Conservation (phyloP, 176 grass and related monocot species). For the Guadua angustifolia region DNA sequence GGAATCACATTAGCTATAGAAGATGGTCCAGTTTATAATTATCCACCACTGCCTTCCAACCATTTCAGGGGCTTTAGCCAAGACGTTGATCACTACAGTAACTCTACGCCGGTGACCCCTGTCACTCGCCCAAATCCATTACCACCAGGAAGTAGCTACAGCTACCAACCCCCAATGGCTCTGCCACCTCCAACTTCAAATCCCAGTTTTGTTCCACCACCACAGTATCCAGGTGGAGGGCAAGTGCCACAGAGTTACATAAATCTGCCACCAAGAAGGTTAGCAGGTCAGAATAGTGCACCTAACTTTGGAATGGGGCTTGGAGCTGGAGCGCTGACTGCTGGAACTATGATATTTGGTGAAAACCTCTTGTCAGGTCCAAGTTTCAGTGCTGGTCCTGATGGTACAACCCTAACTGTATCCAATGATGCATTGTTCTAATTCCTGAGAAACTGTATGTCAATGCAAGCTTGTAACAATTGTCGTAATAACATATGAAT, state of each 20-base stretch:
- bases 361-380: conserved; percentile 70
- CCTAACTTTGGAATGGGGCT: conserved; percentile 71
- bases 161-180: conserved; percentile 34
- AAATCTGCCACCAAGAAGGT: conserved; percentile 62
- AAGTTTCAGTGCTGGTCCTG: conserved; percentile 47
- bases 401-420: conserved; percentile 51
- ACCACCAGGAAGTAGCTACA: conserved; percentile 42
- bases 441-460: conserved; percentile 16
- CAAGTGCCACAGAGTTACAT: conserved; percentile 65
- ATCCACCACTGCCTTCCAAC: conserved; percentile 44
- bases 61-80: conserved; percentile 34
- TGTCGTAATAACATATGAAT: conserved; percentile 14
- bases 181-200: conserved; percentile 58
- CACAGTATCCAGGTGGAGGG: conserved; percentile 46
- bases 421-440: conserved; percentile 60
- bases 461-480: background rate
- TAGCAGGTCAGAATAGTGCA: conserved; percentile 37
- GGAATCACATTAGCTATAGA: conserved; percentile 89
- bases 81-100: conserved; percentile 31
- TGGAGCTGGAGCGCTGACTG: conserved; percentile 76
- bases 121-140: conserved; percentile 29
- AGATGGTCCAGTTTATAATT: conserved; percentile 80
- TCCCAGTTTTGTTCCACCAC: conserved; percentile 45
- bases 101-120: conserved; percentile 14
- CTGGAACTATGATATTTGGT: conserved; percentile 82